Conservation (phyloP, 2,329 filamentous ascomycete genomes). For the Drechslerella dactyloides region DNA sequence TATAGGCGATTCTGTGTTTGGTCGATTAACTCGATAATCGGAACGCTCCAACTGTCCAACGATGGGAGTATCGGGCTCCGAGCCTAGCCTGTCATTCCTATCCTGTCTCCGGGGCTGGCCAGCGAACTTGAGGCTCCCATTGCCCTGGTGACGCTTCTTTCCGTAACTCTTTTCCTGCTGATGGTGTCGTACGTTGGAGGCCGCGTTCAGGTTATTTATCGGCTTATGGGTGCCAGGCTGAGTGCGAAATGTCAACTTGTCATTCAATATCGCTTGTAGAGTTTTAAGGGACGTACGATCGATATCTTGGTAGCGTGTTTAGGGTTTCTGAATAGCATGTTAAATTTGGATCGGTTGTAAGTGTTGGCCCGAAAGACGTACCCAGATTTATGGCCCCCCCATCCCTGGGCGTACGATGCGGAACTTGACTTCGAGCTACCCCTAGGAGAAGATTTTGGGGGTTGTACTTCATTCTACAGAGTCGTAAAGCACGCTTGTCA, state of each 20-base stretch:
- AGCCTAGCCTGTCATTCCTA: background rate
- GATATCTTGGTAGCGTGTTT: conserved; percentile 12
- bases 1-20: background rate
- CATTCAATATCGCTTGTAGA: background rate
- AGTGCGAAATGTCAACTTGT: background rate
- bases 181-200: background rate
- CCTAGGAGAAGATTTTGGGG: conserved; percentile 16
- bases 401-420: background rate
- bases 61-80: background rate
- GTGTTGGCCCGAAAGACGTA: conserved; percentile 1
- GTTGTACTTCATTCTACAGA: conserved; percentile 10
- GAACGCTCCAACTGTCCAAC: background rate
- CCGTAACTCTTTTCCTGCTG: background rate
- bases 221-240: conserved; percentile 16
- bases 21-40: no score
- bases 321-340: conserved; percentile 27
- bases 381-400: conserved; percentile 21
- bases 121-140: background rate
- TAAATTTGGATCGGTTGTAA: background rate
- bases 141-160: background rate
- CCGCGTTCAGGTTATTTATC: conserved; percentile 13
- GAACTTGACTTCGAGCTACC: background rate
- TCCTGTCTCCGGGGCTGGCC: background rate
- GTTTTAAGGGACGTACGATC: conserved; percentile 8
- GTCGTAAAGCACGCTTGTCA: background rate